Percentiles rank a stretch among this genome's conserved stretches.
Evolutionary conservation across 805 yeast species (phyloP).

Genomic region (Candida hungchunana): DNA sequence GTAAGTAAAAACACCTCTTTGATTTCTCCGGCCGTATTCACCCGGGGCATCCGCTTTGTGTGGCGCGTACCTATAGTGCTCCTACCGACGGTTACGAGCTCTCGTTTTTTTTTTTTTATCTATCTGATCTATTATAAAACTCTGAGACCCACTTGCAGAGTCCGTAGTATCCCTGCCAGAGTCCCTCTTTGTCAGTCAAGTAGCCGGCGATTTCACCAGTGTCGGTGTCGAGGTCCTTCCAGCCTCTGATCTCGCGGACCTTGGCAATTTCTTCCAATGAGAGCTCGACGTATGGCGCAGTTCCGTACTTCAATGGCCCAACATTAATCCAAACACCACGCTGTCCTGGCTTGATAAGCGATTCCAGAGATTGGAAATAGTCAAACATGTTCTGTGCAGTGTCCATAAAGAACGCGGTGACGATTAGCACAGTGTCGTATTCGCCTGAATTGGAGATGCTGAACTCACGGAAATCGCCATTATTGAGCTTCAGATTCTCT

Average conservation of each 20-base stretch:
- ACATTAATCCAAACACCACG: conserved; percentile 79
- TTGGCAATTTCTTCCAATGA: conserved; percentile 61
- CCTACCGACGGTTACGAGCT: too few relatives aligned
- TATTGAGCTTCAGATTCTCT: conserved; percentile 40
- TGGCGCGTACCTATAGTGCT: too few relatives aligned
- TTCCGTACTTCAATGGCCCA: conserved; percentile 92
- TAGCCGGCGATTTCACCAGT: conserved; percentile 49
- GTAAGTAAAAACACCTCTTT: too few relatives aligned
- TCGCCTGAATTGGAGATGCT: conserved; percentile 26
- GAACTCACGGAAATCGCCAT: conserved; percentile 65
- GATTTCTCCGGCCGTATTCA: too few relatives aligned
- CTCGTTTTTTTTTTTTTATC: too few relatives aligned
- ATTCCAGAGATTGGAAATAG: conserved; percentile 63
- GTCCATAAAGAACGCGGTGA: conserved; percentile 78
- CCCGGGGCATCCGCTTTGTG: too few relatives aligned
- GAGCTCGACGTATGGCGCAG: conserved; percentile 73
- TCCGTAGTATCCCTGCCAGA: conserved; percentile 80
- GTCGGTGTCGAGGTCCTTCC: conserved; percentile 44
- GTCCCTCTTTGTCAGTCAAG: conserved; percentile 56
- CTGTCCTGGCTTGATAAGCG: conserved; percentile 34
- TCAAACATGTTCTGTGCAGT: conserved; percentile 85
- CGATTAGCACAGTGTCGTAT: conserved; percentile 48
- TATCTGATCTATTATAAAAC: too few relatives aligned
- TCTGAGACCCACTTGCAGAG: conserved; percentile 48
- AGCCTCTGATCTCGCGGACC: conserved; percentile 57